phyloP scores from a whole-genome alignment of 805 yeast species.

The Hanseniaspora pseudoguilliermondii region DNA sequence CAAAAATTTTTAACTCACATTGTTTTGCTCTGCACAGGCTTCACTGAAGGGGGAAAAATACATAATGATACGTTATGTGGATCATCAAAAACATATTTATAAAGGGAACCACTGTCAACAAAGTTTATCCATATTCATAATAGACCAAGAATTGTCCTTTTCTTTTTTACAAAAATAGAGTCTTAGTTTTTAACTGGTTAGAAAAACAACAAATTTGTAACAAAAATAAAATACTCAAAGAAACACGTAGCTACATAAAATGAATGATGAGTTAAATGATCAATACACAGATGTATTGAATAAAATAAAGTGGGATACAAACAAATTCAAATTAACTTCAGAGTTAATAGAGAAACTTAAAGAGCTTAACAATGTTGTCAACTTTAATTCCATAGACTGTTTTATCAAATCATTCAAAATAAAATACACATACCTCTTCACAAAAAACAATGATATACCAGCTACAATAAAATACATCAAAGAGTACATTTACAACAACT shows the following conservation, averaged over 20 bases:
- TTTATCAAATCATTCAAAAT: background rate
- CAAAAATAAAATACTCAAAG: too few relatives aligned
- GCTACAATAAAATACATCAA: background rate
- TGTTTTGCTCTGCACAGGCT: too few relatives aligned
- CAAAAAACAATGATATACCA: background rate
- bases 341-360: conserved; percentile 16
- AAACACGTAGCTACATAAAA: background rate
- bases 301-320: conserved; percentile 23
- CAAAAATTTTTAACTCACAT: too few relatives aligned
- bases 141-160: too few relatives aligned
- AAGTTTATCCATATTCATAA: too few relatives aligned
- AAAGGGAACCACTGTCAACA: too few relatives aligned
- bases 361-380: background rate
- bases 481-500: background rate
- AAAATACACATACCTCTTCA: background rate
- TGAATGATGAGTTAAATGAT: background rate
- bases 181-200: too few relatives aligned
- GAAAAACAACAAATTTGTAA: too few relatives aligned
- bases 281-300: background rate
- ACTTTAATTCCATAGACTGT: background rate
- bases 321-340: conserved; percentile 10
- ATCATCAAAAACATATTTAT: too few relatives aligned
- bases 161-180: too few relatives aligned
- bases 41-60: too few relatives aligned
- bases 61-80: too few relatives aligned